Conservation (phyloP, 176 grass and related monocot genomes). For the Microstegium vimineum region DNA sequence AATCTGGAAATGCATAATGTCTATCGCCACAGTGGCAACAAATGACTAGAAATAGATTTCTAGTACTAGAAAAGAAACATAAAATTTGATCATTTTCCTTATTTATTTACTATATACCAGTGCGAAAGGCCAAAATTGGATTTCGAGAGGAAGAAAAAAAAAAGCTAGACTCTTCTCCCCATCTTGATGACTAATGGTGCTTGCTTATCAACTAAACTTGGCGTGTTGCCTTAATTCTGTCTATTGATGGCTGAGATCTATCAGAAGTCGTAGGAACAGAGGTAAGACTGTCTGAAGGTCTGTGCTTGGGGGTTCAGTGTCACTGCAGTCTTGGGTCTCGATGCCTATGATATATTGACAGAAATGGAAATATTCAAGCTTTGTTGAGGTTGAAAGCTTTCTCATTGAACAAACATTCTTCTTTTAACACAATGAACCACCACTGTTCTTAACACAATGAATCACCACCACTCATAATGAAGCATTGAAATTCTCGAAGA, state of each 20-base stretch:
- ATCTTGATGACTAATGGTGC: neutral
- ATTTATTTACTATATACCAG: neutral
- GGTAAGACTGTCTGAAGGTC: neutral
- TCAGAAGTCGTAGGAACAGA: neutral
- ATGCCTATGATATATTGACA: neutral
- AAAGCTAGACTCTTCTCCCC: neutral
- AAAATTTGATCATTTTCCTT: neutral
- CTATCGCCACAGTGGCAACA: neutral
- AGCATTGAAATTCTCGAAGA: neutral
- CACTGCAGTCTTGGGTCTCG: neutral
- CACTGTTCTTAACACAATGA: neutral
- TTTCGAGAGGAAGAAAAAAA: neutral
- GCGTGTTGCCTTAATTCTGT: neutral
- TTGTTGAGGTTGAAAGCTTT: neutral
- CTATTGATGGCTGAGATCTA: neutral
- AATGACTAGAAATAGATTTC: neutral
- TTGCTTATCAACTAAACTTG: neutral
- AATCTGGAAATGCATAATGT: neutral
- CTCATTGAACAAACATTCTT: neutral
- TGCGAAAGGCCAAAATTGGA: neutral
- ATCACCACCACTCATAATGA: neutral
- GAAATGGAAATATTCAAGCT: slow-evolving; percentile 5
- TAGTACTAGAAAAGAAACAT: neutral
- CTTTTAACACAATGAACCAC: neutral
- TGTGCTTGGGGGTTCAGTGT: neutral